Percentiles rank a stretch among this genome's conserved stretches.
Conservation (phyloP, 768 basidiomycete genomes). For the Termitomyces sp. region DNA sequence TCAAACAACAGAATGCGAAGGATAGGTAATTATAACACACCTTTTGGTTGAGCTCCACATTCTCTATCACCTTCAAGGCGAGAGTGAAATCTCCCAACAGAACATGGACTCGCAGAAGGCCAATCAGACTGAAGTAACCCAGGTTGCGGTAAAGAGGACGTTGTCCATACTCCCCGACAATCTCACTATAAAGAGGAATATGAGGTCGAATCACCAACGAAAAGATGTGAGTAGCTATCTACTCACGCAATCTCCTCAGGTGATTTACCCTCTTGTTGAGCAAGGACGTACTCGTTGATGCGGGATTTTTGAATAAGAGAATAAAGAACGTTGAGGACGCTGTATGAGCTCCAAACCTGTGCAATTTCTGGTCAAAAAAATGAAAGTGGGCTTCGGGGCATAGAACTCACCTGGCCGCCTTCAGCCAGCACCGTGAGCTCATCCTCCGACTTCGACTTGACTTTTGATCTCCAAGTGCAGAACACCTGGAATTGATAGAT, state of each 20-base stretch:
- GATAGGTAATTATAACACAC: constrained; percentile 27
- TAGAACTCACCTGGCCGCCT: constrained; percentile 51
- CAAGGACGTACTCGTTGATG: constrained; percentile 89
- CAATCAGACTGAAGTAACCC: constrained; percentile 96
- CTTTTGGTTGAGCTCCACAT: constrained; percentile 90
- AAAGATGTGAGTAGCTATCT: not conserved
- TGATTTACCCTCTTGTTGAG: constrained; percentile 75
- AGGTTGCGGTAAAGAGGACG: constrained; percentile 90
- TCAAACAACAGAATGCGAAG: constrained; percentile 10
- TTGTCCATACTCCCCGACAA: constrained; percentile 89
- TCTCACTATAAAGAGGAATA: constrained; percentile 46
- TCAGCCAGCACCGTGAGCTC: constrained; percentile 82
- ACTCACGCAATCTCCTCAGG: constrained; percentile 83
- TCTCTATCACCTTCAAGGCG: constrained; percentile 92
- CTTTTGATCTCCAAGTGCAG: constrained; percentile 86
- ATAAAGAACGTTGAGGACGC: constrained; percentile 96
- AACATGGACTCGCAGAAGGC: constrained; percentile 92
- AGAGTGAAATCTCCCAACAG: constrained; percentile 95
- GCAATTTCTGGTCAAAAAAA: not conserved
- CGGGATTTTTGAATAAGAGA: constrained; percentile 97
- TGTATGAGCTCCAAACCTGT: constrained; percentile 96
- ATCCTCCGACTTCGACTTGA: constrained; percentile 84
- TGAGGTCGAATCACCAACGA: not conserved
- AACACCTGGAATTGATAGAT: constrained; percentile 99
- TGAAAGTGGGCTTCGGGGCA: not conserved